These are phyloP conservation scores for Poa pratensis DNA, from an alignment of 176 grass and related monocot genomes.

Conservation along the genomic window DNA sequence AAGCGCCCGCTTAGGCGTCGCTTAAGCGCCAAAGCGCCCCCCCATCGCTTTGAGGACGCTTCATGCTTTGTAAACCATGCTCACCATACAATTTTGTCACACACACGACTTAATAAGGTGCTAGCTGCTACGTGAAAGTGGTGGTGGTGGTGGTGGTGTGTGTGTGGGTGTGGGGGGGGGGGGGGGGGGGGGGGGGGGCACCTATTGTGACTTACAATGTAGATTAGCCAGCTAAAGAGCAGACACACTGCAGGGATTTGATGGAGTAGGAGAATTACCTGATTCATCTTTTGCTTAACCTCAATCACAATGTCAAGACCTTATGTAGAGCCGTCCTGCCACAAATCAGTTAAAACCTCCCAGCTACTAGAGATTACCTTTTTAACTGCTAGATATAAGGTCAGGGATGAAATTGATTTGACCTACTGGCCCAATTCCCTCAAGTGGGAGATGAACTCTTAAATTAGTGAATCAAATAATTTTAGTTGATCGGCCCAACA, in stretches of 20 bases:
- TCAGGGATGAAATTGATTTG: background rate
- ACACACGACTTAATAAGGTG: background rate
- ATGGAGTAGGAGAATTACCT: background rate
- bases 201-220: background rate
- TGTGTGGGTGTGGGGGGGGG: too few species aligned
- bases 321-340: background rate
- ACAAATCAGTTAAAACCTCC: background rate
- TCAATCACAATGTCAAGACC: background rate
- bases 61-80: too few species aligned
- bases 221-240: background rate
- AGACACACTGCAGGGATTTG: background rate
- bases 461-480: background rate
- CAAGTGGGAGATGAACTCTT: background rate
- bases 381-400: background rate
- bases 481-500: background rate
- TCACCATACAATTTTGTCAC: conserved; percentile 7
- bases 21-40: too few species aligned
- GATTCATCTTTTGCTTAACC: conserved; percentile 15
- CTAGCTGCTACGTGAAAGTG: too few species aligned
- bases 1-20: too few species aligned
- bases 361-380: conserved; percentile 12
- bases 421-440: conserved; percentile 8
- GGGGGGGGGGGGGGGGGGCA: too few species aligned
- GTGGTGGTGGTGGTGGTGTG: too few species aligned
- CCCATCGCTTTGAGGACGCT: too few species aligned